phyloP scores from a whole-genome alignment of 805 yeast species.

The Ogataea pilisensis region DNA sequence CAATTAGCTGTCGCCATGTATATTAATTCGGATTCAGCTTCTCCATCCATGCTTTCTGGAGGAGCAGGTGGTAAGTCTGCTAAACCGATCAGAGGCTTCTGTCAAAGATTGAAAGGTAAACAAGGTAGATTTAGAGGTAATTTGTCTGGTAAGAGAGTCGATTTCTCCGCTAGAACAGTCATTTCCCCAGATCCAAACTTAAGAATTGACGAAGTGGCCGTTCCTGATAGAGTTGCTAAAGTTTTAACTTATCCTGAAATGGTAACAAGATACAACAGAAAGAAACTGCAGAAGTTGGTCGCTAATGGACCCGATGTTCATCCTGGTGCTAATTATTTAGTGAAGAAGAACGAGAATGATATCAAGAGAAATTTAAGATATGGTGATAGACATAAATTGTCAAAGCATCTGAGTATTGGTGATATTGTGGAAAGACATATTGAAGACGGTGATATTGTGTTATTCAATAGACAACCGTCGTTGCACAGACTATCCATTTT shows the following conservation, averaged over 20 bases:
- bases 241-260: slow-evolving; percentile 94
- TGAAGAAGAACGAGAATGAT: slow-evolving; percentile 74
- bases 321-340: slow-evolving; percentile 94
- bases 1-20: slow-evolving; percentile 96
- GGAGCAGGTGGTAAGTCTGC: slow-evolving; percentile 49
- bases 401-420: slow-evolving; percentile 74
- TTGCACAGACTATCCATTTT: slow-evolving; percentile 90
- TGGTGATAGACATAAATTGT: slow-evolving; percentile 78
- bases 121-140: slow-evolving; percentile 99
- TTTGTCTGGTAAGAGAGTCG: slow-evolving; percentile 96
- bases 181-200: slow-evolving; percentile 98
- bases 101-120: slow-evolving; percentile 96
- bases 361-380: slow-evolving; percentile 85
- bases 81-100: slow-evolving; percentile 88
- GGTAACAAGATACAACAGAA: slow-evolving; percentile 82
- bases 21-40: slow-evolving; percentile 91
- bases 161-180: slow-evolving; percentile 96
- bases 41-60: slow-evolving; percentile 74
- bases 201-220: slow-evolving; percentile 95
- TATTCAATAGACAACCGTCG: slow-evolving; percentile 97
- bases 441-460: slow-evolving; percentile 94
- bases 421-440: slow-evolving; percentile 95
- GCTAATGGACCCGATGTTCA: slow-evolving; percentile 81
- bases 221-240: slow-evolving; percentile 95
- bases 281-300: slow-evolving; percentile 69